Percentiles rank a stretch among this genome's conserved stretches.
Conservation (phyloP, 148 eudicot species). For the Camellia lanceoleosa region DNA sequence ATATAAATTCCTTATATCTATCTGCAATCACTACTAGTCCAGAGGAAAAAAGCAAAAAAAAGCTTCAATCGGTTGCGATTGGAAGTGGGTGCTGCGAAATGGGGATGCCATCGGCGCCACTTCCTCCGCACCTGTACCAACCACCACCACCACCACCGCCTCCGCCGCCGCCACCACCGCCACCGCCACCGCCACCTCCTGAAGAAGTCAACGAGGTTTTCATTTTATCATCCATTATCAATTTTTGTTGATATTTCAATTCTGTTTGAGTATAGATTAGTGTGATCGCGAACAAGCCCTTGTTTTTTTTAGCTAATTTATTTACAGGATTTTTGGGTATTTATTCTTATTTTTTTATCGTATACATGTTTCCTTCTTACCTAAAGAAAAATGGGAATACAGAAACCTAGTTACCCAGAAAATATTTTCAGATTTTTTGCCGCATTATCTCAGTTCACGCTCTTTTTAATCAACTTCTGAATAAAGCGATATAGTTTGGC, state of each 20-base stretch:
- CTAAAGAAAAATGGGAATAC: no score
- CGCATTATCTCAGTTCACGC: no score
- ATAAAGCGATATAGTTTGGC: no score
- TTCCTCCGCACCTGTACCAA: background rate
- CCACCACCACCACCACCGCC: background rate
- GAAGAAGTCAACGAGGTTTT: conserved; percentile 9
- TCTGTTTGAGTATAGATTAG: background rate
- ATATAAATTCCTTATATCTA: no score
- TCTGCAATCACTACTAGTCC: no score
- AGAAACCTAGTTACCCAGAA: no score
- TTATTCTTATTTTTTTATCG: background rate
- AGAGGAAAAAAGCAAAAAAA: no score
- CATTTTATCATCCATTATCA: background rate
- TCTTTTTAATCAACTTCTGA: no score
- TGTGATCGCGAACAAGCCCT: background rate
- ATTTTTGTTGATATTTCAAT: background rate
- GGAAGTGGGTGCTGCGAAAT: background rate
- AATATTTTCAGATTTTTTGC: no score
- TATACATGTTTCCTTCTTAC: no score
- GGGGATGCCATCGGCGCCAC: background rate
- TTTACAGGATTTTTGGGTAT: background rate
- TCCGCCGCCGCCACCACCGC: background rate
- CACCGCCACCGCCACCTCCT: background rate
- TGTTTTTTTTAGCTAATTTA: background rate
- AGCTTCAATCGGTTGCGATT: background rate